Evolutionary conservation across 2,329 filamentous ascomycete genomes (phyloP), one percentile per base, ranked within the genome.

Genomic region (Metarhizium sp.): DNA sequence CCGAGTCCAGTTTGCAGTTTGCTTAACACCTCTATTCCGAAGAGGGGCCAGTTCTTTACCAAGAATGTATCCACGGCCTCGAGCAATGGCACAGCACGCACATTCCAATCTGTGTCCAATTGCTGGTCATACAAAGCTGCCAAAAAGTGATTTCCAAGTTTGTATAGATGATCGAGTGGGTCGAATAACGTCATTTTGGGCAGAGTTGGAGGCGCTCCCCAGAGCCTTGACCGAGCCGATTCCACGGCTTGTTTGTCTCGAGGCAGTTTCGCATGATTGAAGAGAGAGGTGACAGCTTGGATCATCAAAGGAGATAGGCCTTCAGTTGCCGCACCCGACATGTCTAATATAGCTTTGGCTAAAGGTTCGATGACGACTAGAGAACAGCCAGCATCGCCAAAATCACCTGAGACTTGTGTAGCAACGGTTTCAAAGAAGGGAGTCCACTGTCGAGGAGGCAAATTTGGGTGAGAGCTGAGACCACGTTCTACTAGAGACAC

Each of bases 351-450:
- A 1, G 69, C 63, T 60, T 81, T 85, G 0, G 88, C 81, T 3
- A 94, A 63, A 1, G 86, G 87, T 58, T 95, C 90, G 43, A 92
- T 74, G 1, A 90, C 76, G 29, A 81, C 79, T 51, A 88, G 74
- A 5, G 84, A 80, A 45, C 85, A 77, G 6, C 83, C 85, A 16
- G 81, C 79, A 58, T 90, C 84, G 3, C 89, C 88, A 53, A 80
- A 80, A 59, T 90, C 84, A 13, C 77, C 72, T 18, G 75, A 78
- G 6, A 86, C 79, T 53, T 81, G 79, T 8, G 76, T 69, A 3
- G 80, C 73, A 8, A 89, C 71, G 1, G 75, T 68, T 8, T 78
- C 72, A 53, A 89, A 82, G 1, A 92, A 72, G 0, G 74, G 67
- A 30, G 73, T 65, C 80, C 80, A 84, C 6, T 72, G 65, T 16